These are phyloP conservation scores for Lodderomyces theae DNA, from an alignment of 1,139 yeast genomes.

Conservation along the genomic window DNA sequence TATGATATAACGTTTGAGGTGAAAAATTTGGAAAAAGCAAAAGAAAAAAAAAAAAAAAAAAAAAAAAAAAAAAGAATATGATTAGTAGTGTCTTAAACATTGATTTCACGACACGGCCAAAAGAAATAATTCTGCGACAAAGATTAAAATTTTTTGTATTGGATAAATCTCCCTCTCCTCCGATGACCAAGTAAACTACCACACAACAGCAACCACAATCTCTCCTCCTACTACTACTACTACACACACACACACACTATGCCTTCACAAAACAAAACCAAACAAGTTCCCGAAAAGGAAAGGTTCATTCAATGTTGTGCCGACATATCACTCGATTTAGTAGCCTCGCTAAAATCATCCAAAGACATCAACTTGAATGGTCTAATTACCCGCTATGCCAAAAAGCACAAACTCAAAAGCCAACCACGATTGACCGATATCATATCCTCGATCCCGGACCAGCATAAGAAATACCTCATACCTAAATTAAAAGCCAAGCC, in stretches of 20 bases:
- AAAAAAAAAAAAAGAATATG: too few species aligned
- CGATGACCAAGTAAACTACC: conserved; percentile 1
- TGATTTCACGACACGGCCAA: not conserved
- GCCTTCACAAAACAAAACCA: conserved; percentile 30
- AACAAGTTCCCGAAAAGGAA: conserved; percentile 78
- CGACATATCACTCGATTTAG: conserved; percentile 86
- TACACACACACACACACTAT: conserved; percentile 15
- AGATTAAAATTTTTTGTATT: conserved; percentile 4
- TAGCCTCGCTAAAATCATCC: conserved; percentile 68
- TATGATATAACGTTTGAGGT: too few species aligned
- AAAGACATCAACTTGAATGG: conserved; percentile 91
- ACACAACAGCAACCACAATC: not conserved
- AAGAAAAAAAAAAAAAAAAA: not conserved
- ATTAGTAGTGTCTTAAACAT: not conserved
- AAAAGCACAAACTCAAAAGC: conserved; percentile 83
- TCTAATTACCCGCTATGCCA: conserved; percentile 77
- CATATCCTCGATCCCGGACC: conserved; percentile 93
- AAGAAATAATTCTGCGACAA: not conserved
- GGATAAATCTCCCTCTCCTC: not conserved
- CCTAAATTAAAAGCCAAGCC: conserved; percentile 98
- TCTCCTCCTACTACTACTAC: not conserved
- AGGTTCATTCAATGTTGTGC: conserved; percentile 90
- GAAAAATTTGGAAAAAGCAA: not conserved
- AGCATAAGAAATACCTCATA: conserved; percentile 82
- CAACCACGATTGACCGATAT: conserved; percentile 96